Conservation (phyloP, 345 rosid genomes). For the Raphanus raphanistrum region DNA sequence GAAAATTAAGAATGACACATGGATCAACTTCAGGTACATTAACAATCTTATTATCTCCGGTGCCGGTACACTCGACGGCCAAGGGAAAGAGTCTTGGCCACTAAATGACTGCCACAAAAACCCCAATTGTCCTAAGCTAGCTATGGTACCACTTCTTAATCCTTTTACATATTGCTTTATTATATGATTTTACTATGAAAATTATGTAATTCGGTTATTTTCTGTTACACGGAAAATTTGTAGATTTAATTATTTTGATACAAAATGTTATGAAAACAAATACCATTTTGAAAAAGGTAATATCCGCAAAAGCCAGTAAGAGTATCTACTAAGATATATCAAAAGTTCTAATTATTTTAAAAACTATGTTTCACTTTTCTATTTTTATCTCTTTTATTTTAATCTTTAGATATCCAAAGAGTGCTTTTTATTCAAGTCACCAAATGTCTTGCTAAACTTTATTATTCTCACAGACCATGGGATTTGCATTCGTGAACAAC, state of each 20-base stretch:
- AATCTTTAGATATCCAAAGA: too few relatives aligned
- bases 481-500: neutral
- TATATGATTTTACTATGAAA: neutral
- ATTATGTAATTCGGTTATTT: neutral
- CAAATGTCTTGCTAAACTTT: neutral
- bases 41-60: neutral
- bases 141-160: neutral
- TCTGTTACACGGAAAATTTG: neutral
- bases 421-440: neutral
- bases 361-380: too few relatives aligned
- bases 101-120: constrained; percentile 6
- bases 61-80: neutral
- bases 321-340: too few relatives aligned
- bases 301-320: neutral
- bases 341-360: too few relatives aligned
- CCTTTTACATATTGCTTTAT: neutral
- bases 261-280: neutral
- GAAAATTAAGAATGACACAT: neutral
- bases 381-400: too few relatives aligned
- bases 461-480: neutral
- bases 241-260: neutral
- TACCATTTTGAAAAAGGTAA: neutral
- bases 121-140: neutral
- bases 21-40: neutral
- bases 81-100: constrained; percentile 2